A percentile compares a stretch with the other conserved stretches of the same genome.
phyloP scores from a whole-genome alignment of 139 green algal species.

The Chlamydomonas sp. region DNA sequence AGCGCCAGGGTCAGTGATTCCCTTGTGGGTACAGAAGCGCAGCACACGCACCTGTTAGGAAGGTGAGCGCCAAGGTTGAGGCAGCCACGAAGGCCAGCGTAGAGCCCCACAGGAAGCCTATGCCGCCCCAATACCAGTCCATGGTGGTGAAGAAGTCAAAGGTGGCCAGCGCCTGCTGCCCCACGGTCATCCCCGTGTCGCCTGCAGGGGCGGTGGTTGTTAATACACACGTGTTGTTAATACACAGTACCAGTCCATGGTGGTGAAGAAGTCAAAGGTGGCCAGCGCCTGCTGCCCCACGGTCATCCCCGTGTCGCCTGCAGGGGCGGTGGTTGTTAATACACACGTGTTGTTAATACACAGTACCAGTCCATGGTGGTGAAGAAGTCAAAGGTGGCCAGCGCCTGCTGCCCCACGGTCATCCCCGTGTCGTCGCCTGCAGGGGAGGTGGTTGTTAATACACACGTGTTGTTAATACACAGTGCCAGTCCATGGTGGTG shows the following conservation, averaged over 20 bases:
- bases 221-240: too few species aligned
- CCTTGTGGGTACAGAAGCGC: too few species aligned
- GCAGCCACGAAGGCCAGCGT: background rate
- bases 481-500: slow-evolving; percentile 40
- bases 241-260: slow-evolving; percentile 10
- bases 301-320: background rate
- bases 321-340: background rate
- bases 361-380: slow-evolving; percentile 38
- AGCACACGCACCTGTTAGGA: background rate
- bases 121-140: slow-evolving; percentile 37
- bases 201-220: background rate
- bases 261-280: slow-evolving; percentile 68
- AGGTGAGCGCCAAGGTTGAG: slow-evolving; percentile 17
- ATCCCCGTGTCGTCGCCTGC: background rate
- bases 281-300: slow-evolving; percentile 48
- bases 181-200: slow-evolving; percentile 16
- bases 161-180: slow-evolving; percentile 41
- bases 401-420: slow-evolving; percentile 40
- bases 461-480: too few species aligned
- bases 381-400: slow-evolving; percentile 68
- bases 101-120: slow-evolving; percentile 45
- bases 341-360: too few species aligned
- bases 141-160: slow-evolving; percentile 67
- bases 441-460: background rate
- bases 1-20: too few species aligned